These are phyloP conservation scores for Peronospora destructor DNA, from an alignment of 352 stramenopile genomes.

Conservation along the genomic window DNA sequence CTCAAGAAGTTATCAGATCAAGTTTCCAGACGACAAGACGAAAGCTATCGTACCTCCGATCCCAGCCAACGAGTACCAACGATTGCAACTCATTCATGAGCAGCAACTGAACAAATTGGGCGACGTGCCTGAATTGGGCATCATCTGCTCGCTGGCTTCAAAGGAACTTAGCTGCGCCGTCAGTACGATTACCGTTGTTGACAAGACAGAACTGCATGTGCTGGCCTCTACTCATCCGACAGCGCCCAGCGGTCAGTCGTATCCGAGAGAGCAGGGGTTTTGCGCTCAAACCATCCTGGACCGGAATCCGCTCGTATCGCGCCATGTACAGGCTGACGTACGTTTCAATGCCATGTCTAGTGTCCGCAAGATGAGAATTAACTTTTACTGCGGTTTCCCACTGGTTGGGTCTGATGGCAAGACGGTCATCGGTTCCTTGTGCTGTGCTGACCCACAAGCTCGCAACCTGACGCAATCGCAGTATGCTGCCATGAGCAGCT, in stretches of 20 bases:
- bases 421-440: slow-evolving; percentile 55
- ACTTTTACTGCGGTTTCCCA: slow-evolving; percentile 77
- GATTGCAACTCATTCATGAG: slow-evolving; percentile 40
- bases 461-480: slow-evolving; percentile 46
- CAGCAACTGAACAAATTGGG: slow-evolving; percentile 43
- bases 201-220: slow-evolving; percentile 41
- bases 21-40: slow-evolving; percentile 29
- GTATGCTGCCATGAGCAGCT: slow-evolving; percentile 43
- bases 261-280: slow-evolving; percentile 51
- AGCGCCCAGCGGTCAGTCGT: slow-evolving; percentile 24
- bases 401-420: slow-evolving; percentile 39
- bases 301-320: slow-evolving; percentile 51
- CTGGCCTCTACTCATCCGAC: slow-evolving; percentile 32
- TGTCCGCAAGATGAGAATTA: slow-evolving; percentile 37
- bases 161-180: slow-evolving; percentile 50
- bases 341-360: slow-evolving; percentile 47
- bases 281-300: slow-evolving; percentile 61
- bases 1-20: slow-evolving; percentile 38
- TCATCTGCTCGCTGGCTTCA: slow-evolving; percentile 54
- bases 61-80: slow-evolving; percentile 38
- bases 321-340: slow-evolving; percentile 54
- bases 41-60: slow-evolving; percentile 27
- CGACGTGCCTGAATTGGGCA: slow-evolving; percentile 51
- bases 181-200: slow-evolving; percentile 57
- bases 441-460: slow-evolving; percentile 46